Evolutionary conservation across 2,329 filamentous ascomycete genomes (phyloP), one percentile per base, ranked within the genome.

Genomic region (Huntiella savannae): DNA sequence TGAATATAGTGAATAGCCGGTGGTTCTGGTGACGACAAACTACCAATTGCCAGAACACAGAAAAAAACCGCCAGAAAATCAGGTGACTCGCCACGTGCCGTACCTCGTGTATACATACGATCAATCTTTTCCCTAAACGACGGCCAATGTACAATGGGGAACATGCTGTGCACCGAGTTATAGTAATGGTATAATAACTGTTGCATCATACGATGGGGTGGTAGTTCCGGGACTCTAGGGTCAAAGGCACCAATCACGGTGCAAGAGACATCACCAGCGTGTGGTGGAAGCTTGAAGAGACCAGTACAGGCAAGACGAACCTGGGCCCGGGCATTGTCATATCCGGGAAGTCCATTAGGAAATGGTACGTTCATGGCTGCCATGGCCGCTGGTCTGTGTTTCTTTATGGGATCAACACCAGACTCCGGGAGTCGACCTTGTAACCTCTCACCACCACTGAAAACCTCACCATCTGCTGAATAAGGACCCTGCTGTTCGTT

Each of bases 141-240:
- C 2, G 84, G 82, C 82, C 87, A 92, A 59, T 96, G 84, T 7
- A 96, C 56, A 38, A 94, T 77, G 0, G 91, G 91, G 53, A 87
- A 79, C 59, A 83, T 79, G 32, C 77, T 72, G 58, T 96, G 88
- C 17, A 84, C 68, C 5, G 79, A 80, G 35, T 71, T 68, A 54
- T 82, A 80, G 60, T 93, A 98, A 34, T 79, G 71, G 33, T 73
- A 70, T 32, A 95, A 62, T 2, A 95, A 67, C 53, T 73, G 74
- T 51, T 93, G 84, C 22, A 78, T 76, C 16, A 77, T 61, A 22
- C 75, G 65, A 52, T 77, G 79, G 1, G 79, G 67, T 0, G 88
- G 91, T 46, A 95, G 62, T 36, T 73, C 69, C 5, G 81, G 77
- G 33, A 72, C 63, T 42, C 65, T 67, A 16, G 66, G 67, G 19